Base-by-base conservation (phyloP, 108 stramenopile genomes). In the Ochromonas danica region DNA sequence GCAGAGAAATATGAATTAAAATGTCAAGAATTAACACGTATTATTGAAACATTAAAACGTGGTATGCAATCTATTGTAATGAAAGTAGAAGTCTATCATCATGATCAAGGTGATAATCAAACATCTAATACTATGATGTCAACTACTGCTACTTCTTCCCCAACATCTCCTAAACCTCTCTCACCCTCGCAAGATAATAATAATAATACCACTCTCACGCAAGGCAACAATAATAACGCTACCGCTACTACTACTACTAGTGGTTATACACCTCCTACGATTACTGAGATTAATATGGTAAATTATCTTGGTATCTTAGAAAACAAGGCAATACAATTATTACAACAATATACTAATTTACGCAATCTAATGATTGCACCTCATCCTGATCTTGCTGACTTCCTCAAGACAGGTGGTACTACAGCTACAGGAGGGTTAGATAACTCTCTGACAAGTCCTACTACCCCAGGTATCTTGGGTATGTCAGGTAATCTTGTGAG, bases 211-310 rank as follows among this genome's bases (percentile, higher is more conserved):
- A n/a, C n/a, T n/a, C n/a, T n/a, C 39, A 81, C 84, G 45, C 77
- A 83, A 57, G 91, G 89, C 42, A 71, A 84, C 2, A 65, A 88
- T 25, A 57, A 79, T 42, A 86, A 86, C 62, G 80, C 78, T 39
- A 51, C 85, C 27, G n/a, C n/a, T n/a, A n/a, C n/a, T n/a, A n/a
- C n/a, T n/a, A n/a, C n/a, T n/a, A n/a, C n/a, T n/a, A n/a, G n/a
- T n/a, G n/a, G n/a, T n/a, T n/a, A n/a, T n/a, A n/a, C n/a, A n/a
- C 51, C 51, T 10, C 30, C 63, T 28, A 42, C 10, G 3, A 82
- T 92, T 33, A 90, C 91, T 31, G 91, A 91, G 42, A 87, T 88
- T 61, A 92, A 92, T 79, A 90, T 93, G 71, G 82, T 92, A 45
- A 85, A 85, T 40, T 92, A 88, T 78, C 88, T 93, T 43, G 93